These are phyloP conservation scores for Penicillium desertorum DNA, from an alignment of 495 filamentous ascomycete genomes.

Conservation along the genomic window DNA sequence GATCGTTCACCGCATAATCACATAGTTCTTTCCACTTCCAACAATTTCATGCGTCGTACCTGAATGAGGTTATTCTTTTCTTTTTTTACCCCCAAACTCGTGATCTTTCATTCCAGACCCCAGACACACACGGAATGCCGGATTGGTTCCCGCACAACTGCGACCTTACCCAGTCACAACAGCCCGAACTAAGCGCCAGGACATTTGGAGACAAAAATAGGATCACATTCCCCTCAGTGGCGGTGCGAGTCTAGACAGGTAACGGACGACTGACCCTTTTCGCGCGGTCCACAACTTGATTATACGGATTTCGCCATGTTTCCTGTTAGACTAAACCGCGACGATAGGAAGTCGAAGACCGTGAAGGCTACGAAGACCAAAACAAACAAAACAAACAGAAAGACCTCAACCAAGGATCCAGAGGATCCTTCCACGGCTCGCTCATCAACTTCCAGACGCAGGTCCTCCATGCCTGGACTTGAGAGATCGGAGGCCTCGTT, in stretches of 20 bases:
- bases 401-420: conserved; percentile 50
- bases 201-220: conserved; percentile 28
- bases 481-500: conserved; percentile 46
- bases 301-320: conserved; percentile 44
- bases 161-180: conserved; percentile 18
- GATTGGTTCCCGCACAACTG: conserved; percentile 20
- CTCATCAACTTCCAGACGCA: conserved; percentile 44
- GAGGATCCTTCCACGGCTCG: conserved; percentile 38
- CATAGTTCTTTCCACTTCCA: not conserved
- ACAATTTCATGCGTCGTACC: conserved; percentile 2
- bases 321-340: conserved; percentile 45
- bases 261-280: conserved; percentile 19
- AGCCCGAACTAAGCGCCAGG: conserved; percentile 40
- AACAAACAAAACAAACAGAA: conserved; percentile 7
- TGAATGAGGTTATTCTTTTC: conserved; percentile 2
- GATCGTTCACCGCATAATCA: conserved; percentile 15
- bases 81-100: not conserved
- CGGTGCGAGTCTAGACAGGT: conserved; percentile 14
- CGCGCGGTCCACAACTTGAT: conserved; percentile 28
- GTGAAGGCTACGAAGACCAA: conserved; percentile 16
- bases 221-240: conserved; percentile 20
- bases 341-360: conserved; percentile 35
- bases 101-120: not conserved
- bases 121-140: conserved; percentile 17
- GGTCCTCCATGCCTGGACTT: conserved; percentile 53